phyloP scores from a whole-genome alignment of 129 eudicot genomes.

The Chrysanthemum makinoi region DNA sequence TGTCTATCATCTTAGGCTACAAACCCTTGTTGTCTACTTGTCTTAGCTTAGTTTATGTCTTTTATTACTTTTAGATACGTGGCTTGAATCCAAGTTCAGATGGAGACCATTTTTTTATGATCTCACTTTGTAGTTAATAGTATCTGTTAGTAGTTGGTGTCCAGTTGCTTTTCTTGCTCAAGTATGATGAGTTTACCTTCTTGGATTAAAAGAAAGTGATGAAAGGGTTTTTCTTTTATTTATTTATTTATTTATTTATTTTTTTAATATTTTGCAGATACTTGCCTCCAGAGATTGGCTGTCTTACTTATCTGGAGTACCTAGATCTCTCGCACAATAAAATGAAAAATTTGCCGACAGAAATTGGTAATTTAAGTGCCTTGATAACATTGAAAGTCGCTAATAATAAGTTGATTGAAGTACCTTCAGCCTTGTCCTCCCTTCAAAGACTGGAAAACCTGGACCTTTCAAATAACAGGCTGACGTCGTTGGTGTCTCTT shows the following conservation, averaged over 20 bases:
- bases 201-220: conserved; percentile 25
- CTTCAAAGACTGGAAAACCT: conserved; percentile 71
- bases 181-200: background rate
- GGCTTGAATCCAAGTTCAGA: too few species aligned
- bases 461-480: conserved; percentile 82
- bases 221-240: background rate
- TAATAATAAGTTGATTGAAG: conserved; percentile 63
- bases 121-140: too few species aligned
- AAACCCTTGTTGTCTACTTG: conserved; percentile 9
- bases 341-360: conserved; percentile 72
- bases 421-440: conserved; percentile 67
- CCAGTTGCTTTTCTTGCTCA: conserved; percentile 4
- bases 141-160: background rate
- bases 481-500: conserved; percentile 64
- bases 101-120: too few species aligned
- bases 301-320: conserved; percentile 69
- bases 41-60: background rate
- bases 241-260: background rate
- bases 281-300: conserved; percentile 90
- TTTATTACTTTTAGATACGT: background rate
- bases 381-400: conserved; percentile 72
- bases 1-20: background rate
- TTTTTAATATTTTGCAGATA: conserved; percentile 56
- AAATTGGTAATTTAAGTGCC: conserved; percentile 53
- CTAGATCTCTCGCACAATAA: conserved; percentile 88